Evolutionary conservation across 331 rosid genomes (phyloP).

Genomic region (Telfairia occidentalis): DNA sequence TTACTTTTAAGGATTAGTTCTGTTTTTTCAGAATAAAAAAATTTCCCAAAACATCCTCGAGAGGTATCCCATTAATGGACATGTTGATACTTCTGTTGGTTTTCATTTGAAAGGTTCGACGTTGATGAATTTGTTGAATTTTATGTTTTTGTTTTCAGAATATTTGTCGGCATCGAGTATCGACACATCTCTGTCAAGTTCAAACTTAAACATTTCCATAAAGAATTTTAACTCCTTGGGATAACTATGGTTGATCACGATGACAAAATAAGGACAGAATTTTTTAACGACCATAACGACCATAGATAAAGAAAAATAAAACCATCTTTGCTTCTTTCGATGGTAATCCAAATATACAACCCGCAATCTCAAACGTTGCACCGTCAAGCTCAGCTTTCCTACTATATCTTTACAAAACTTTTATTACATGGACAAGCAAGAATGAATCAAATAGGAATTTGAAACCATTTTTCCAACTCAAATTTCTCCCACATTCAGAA

Average conservation of each 20-base stretch:
- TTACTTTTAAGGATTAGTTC: not conserved
- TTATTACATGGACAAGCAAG: slow-evolving; percentile 11
- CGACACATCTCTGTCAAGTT: not conserved
- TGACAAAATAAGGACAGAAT: not conserved
- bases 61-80: too few species aligned
- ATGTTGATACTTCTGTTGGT: not conserved
- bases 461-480: not conserved
- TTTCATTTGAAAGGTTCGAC: not conserved
- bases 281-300: not conserved
- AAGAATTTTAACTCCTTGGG: not conserved
- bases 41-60: not conserved
- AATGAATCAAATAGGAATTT: slow-evolving; percentile 11
- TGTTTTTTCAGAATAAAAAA: not conserved
- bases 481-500: slow-evolving; percentile 2
- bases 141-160: not conserved
- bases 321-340: not conserved
- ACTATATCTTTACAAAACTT: slow-evolving; percentile 9
- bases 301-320: not conserved
- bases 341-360: slow-evolving; percentile 8
- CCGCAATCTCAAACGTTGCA: slow-evolving; percentile 1
- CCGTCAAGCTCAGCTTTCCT: slow-evolving; percentile 2
- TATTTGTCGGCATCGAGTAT: not conserved
- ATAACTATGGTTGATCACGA: not conserved
- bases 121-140: not conserved
- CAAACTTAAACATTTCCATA: not conserved